Conservation (phyloP, 169 alveolate genomes). For the Plasmodium vivax region DNA sequence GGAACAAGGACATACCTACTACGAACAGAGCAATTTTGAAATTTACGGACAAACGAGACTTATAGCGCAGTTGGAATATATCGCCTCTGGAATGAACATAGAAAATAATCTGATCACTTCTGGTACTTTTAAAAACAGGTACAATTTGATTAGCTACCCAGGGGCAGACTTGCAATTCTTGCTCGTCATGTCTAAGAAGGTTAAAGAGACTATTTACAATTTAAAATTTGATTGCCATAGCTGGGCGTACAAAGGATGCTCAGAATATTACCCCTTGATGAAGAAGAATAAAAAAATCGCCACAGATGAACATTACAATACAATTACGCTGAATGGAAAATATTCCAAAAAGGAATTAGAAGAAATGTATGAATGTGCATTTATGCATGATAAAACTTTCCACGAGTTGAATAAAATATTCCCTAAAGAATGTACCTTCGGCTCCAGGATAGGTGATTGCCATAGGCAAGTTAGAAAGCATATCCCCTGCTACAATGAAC, state of each 20-base stretch:
- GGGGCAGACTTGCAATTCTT: conserved; percentile 41
- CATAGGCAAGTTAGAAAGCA: conserved; percentile 67
- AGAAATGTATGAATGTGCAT: conserved; percentile 55
- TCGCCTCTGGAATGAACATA: conserved; percentile 75
- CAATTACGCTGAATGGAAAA: conserved; percentile 34
- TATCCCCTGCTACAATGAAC: conserved; percentile 45
- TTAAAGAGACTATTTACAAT: conserved; percentile 65
- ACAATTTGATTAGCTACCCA: conserved; percentile 60
- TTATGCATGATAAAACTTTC: conserved; percentile 71
- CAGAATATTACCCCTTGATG: conserved; percentile 77
- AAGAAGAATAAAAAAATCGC: conserved; percentile 19
- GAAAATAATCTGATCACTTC: conserved; percentile 55
- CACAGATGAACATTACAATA: conserved; percentile 1
- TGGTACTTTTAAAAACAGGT: conserved; percentile 40
- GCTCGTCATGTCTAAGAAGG: conserved; percentile 62
- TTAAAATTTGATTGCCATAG: conserved; percentile 77
- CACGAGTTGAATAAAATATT: conserved; percentile 69
- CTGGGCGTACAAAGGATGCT: conserved; percentile 71
- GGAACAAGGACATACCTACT: conserved; percentile 77
- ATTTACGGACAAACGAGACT: conserved; percentile 76
- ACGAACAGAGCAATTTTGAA: conserved; percentile 78
- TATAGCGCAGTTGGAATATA: conserved; percentile 70
- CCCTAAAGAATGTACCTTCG: conserved; percentile 78
- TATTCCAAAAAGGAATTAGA: conserved; percentile 56
- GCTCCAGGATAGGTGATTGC: conserved; percentile 78